Base-by-base conservation (phyloP, 257 asterid species). In the Nicotiana otophora region DNA sequence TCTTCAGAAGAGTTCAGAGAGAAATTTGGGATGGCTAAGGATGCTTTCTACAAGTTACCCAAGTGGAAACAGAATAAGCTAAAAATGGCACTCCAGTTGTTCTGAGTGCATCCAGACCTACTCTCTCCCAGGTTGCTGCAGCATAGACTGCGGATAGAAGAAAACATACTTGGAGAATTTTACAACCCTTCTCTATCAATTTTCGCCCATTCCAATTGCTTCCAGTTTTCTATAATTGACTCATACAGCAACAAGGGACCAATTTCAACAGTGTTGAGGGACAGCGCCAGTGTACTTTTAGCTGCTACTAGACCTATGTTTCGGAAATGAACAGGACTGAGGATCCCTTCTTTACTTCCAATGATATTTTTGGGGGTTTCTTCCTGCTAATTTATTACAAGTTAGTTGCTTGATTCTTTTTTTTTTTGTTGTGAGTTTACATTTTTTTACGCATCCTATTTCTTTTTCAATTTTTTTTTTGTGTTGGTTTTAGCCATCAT, bases 41-140 rank as follows among this genome's bases (percentile, higher is more conserved):
- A 83, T 36, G 90, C 88, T 64, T 96, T 94, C 93, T 87, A 91
- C 86, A 96, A 91, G 90, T 84, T 96, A 87, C 99, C 99, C 14
- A 96, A 94, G 88, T 96, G 99, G 99, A 96, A 92, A 88, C 99
- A 94, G 92, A 96, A 96, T 72, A 96, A 96, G 91, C 89, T 95
- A 42, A 96, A 96, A 90, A 92, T 94, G 99, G 87, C 98, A 11
- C 97, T 93, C 69, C 93, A 93, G 19, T 83, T 96, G 85, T 95
- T 95, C 90, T 95, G 87, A 86, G 72, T 80, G 16, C 83, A 76
- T 62, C 77, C 66, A 14, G 36, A 84, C 83, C n/a, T 46, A 57
- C 64, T 63, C 84, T 66, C 68, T 53, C 82, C 81, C 64, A 39
- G 85, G 84, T 31, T 83, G 87, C 86, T 82, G 80, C 57, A 69